These are phyloP conservation scores for Solanum phureja DNA, from an alignment of 257 asterid genomes.

Conservation along the genomic window DNA sequence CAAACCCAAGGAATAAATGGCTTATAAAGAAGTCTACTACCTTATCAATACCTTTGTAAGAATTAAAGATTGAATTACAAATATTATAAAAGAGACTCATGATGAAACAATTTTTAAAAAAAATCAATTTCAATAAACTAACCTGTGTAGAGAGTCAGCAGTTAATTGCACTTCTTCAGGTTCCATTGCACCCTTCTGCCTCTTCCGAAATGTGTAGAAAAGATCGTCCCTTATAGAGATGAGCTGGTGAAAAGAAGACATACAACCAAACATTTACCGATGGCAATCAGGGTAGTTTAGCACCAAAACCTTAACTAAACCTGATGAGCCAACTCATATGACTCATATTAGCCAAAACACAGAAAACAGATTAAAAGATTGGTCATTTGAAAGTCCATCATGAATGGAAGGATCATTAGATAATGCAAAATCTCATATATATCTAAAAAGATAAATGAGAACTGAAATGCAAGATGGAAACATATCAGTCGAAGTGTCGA, in stretches of 20 bases:
- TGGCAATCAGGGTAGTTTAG: background rate
- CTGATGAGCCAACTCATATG: background rate
- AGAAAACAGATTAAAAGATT: background rate
- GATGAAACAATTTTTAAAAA: background rate
- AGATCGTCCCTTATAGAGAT: conserved; percentile 86
- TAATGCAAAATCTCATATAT: background rate
- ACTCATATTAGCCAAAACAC: background rate
- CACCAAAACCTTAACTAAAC: background rate
- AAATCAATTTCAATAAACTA: conserved; percentile 2
- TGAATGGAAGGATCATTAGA: background rate
- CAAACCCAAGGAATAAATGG: background rate
- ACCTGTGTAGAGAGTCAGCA: conserved; percentile 89
- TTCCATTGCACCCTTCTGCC: conserved; percentile 92
- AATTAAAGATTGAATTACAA: background rate
- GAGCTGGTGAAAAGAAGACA: conserved; percentile 30
- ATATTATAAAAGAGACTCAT: background rate
- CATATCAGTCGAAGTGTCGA: background rate
- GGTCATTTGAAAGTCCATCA: background rate
- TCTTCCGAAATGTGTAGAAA: conserved; percentile 90
- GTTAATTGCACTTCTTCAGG: conserved; percentile 93
- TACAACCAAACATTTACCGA: background rate
- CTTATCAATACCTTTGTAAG: background rate
- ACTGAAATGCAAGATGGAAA: background rate
- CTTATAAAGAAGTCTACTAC: background rate
- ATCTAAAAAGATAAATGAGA: background rate